Evolutionary conservation across 1,139 yeast species (phyloP), one percentile per base, ranked within the genome.

Genomic region (Diutina catenulata): DNA sequence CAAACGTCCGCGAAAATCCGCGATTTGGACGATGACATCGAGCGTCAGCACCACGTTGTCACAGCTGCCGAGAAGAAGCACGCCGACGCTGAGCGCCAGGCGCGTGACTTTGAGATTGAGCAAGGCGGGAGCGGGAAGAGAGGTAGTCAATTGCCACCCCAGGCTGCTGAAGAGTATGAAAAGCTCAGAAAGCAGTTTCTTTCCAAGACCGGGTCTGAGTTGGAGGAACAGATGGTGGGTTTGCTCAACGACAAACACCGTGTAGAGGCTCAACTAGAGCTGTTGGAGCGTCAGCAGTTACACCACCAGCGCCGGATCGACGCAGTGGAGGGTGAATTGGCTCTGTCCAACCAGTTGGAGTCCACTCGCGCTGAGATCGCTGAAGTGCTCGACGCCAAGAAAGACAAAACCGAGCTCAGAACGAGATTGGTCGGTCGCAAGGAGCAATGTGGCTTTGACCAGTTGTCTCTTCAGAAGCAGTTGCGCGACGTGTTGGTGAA

Each of bases 121-220:
- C n/a, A n/a, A n/a, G n/a, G n/a, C n/a, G n/a, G n/a, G n/a, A n/a
- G n/a, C n/a, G n/a, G n/a, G n/a, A n/a, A n/a, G n/a, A n/a, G n/a
- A n/a, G n/a, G n/a, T n/a, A n/a, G n/a, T n/a, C n/a, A n/a, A n/a
- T n/a, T n/a, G n/a, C 61, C 76, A 2, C 62, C 68, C 1, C 74
- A 67, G 11, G 81, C 74, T 27, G 63, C 75, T 33, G 56, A 61
- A 21, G 79, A 78, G 39, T 87, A 86, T 51, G 79, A 78, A 37
- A 35, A 42, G 1, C 59, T 86, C 42, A 71, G 84, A 49, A 74
- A 74, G 15, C 49, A 62, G 40, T 84, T 74, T 47, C 57, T 81
- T 37, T 59, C 73, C 20, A 57, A 59, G 26, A 79, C 76, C 2
- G 88, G 88, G 19, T 68, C 79, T 8, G 57, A 64, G 29, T 62